phyloP scores from a whole-genome alignment of 129 eudicot species.

The Arctium lappa region DNA sequence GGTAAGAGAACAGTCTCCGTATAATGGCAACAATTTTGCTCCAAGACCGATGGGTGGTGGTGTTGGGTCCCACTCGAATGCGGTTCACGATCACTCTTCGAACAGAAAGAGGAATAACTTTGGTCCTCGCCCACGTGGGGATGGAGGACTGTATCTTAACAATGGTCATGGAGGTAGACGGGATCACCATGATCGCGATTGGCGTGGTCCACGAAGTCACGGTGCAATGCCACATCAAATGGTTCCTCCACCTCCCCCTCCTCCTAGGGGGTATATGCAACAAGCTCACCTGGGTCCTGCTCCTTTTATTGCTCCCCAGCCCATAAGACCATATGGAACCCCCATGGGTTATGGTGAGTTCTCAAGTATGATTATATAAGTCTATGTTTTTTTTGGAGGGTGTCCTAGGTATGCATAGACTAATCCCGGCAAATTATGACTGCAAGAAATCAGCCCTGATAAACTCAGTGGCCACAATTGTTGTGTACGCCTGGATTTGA shows the following conservation, averaged over 20 bases:
- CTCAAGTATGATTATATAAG: no score
- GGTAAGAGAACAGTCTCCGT: constrained; percentile 43
- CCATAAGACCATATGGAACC: constrained; percentile 41
- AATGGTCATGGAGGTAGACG: constrained; percentile 63
- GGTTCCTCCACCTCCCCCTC: constrained; percentile 55
- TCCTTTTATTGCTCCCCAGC: constrained; percentile 51
- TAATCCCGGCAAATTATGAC: no score
- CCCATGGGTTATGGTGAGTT: constrained; percentile 67
- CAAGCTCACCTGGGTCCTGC: constrained; percentile 50
- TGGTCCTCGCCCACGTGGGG: constrained; percentile 66
- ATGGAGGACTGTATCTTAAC: constrained; percentile 40
- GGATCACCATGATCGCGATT: constrained; percentile 43
- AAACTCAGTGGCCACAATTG: no score
- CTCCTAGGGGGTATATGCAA: constrained; percentile 46
- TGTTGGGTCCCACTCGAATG: constrained; percentile 30
- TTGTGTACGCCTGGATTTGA: no score
- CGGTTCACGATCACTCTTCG: constrained; percentile 38
- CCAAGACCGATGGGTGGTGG: constrained; percentile 37
- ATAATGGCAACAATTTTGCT: constrained; percentile 26
- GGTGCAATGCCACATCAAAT: constrained; percentile 37
- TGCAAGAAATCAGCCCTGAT: no score
- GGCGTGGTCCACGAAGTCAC: constrained; percentile 43
- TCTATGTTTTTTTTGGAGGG: no score
- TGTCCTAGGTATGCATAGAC: no score
- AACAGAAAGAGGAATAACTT: constrained; percentile 51